Evolutionary conservation across 2,329 filamentous ascomycete genomes (phyloP), one percentile per base, ranked within the genome.

Genomic region (Colletotrichum graminicola): DNA sequence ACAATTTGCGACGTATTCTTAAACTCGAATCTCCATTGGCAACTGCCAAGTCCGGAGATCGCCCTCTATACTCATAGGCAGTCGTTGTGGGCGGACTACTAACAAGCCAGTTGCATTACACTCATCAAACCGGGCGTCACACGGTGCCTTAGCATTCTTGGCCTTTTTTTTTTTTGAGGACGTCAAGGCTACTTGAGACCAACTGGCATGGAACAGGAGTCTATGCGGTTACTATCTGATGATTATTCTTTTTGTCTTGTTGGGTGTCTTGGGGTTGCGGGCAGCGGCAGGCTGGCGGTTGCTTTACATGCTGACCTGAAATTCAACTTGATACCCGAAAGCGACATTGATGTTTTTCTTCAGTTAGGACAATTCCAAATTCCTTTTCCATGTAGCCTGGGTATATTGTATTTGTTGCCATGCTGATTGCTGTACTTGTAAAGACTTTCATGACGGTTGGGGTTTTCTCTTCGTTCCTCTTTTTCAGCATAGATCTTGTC

Each of bases 1-100:
- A 88, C 62, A 83, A 83, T 73, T 83, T 89, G 67, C 84, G 87
- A 59, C 83, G 85, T 69, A 84, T 89, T 65, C 80, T 89, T 72
- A 89, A 88, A 70, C 70, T 84, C 36, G 79, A 72, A 39, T 71
- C 70, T 12, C 61, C 70, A 16, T 26, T 72, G 14, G 41, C 79
- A 65, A 68, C 75, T n/a, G 63, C 77, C 23, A 76, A 77, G 29
- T 73, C 62, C 26, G 45, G 65, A 16, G 55, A 66, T 29, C 72
- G 66, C 56, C 62, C 70, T 56, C 43, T 71, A 34, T 73, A 72
- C 41, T 71, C 70, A 29, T 72, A 45, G 62, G 23, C 32, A 45
- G 36, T 11, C n/a, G 18, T 11, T 45, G 21, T n/a, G 11, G 8
- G 41, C 21, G 43, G 8, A 39, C 18, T n/a, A 39, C 47, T 10